Conservation (phyloP, 2,329 filamentous ascomycete species). For the Scedosporium boydii region DNA sequence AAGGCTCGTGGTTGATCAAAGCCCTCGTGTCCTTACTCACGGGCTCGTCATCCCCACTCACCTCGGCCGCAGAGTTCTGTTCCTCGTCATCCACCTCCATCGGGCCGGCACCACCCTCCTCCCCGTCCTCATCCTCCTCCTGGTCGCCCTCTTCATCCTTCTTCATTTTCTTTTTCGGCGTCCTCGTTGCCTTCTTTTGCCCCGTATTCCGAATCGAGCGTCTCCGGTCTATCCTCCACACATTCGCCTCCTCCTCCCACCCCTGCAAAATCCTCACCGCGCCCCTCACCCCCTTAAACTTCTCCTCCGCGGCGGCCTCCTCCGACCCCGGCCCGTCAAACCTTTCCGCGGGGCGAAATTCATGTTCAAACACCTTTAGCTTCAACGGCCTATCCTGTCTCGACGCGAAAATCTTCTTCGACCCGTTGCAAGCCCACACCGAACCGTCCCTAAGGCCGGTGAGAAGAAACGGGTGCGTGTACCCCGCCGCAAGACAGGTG, state of each 20-base stretch:
- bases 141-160: conserved; percentile 16
- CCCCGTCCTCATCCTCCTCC: conserved; percentile 23
- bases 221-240: conserved; percentile 1
- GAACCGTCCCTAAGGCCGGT: conserved; percentile 45
- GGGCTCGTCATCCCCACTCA: conserved; percentile 15
- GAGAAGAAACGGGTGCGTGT: conserved; percentile 42
- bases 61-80: conserved; percentile 19
- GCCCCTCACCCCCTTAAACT: conserved; percentile 22
- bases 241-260: conserved; percentile 39
- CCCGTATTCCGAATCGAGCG: conserved; percentile 27
- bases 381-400: conserved; percentile 29
- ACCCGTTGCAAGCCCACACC: conserved; percentile 37
- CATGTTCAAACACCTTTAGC: conserved; percentile 42
- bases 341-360: conserved; percentile 31
- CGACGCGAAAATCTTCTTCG: conserved; percentile 30
- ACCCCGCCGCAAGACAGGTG: conserved; percentile 39
- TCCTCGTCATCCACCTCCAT: conserved; percentile 12
- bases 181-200: conserved; percentile 24
- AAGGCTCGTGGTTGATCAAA: conserved; percentile 47
- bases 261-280: conserved; percentile 41
- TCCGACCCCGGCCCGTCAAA: conserved; percentile 9
- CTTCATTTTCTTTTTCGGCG: conserved; percentile 25
- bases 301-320: background rate
- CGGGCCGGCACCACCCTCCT: conserved; percentile 16
- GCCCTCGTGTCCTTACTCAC: background rate